Evolutionary conservation across 2,329 filamentous ascomycete genomes (phyloP), one percentile per base, ranked within the genome.

Genomic region (Aureobasidium leucospermi): DNA sequence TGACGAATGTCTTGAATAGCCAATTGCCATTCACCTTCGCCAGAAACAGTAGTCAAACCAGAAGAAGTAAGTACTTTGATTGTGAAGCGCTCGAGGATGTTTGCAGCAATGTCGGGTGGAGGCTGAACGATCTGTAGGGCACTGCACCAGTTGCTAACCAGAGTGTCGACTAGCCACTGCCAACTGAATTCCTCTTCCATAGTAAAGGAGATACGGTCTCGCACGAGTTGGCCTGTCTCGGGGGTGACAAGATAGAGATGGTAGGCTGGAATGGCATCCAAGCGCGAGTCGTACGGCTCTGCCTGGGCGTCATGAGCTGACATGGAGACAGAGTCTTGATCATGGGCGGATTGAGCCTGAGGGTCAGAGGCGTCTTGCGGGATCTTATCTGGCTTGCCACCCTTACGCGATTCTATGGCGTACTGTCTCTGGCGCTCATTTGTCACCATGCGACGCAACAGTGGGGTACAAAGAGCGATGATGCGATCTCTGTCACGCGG

Each of bases 351-450:
- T 1, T 58, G 42, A 9, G 28, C 16, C 36, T 58, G 42, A 46
- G 43, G 55, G 31, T 58, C 55, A 31, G 42, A 31, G 13, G 32
- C 31, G 16, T 48, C 46, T 10, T 51, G 43, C 6, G 38, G 16
- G 6, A 28, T 16, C 45, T 52, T 61, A n/a, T 56, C 59, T n/a
- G 10, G 45, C 46, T 61, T 61, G 58, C 47, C 58, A 9, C 58
- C 76, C 63, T 80, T 82, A 42, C 81, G 74, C 1, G 78, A 80
- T 67, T 81, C 79, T 32, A 82, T 78, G 1, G 81, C 81, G 67
- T 84, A 84, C 65, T 80, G 74, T 39, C 81, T 73, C 65, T 84
- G 81, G 28, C 81, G 74, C 67, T 84, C 81, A 61, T 84, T 84
- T 15, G 81, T 83, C 11, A 84, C 80, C 80, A 84, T 83, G 28